Percentiles rank a stretch among this genome's conserved stretches.
Evolutionary conservation across 1,139 yeast genomes (phyloP).

Genomic region (Pneumocystis wakefieldiae): DNA sequence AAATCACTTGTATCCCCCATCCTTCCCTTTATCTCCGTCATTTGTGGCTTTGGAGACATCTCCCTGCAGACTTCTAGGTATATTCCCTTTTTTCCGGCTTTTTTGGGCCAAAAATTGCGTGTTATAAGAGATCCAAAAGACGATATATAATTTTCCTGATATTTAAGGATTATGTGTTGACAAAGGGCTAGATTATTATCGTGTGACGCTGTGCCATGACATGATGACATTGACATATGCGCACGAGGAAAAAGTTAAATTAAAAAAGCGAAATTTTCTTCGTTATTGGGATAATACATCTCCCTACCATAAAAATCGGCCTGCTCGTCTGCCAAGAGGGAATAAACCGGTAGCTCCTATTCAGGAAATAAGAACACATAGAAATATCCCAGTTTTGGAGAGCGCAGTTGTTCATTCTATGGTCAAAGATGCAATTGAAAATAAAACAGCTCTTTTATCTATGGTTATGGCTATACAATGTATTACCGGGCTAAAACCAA

Average conservation of each 20-base stretch:
- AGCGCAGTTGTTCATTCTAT: conserved; percentile 60
- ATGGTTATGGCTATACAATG: conserved; percentile 77
- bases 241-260: conserved; percentile 32
- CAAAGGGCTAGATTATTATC: conserved; percentile 64
- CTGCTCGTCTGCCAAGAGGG: conserved; percentile 31
- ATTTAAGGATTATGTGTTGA: not conserved
- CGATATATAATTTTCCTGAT: not conserved
- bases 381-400: conserved; percentile 57
- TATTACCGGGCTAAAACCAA: conserved; percentile 79
- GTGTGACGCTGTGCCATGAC: conserved; percentile 59
- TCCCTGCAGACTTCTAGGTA: not conserved
- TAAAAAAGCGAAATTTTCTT: conserved; percentile 49
- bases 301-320: conserved; percentile 80
- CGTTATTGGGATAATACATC: conserved; percentile 81
- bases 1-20: not conserved
- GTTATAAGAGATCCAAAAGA: not conserved
- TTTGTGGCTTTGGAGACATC: not conserved
- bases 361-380: conserved; percentile 46
- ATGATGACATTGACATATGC: conserved; percentile 59
- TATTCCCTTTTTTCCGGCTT: not conserved
- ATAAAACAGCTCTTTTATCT: conserved; percentile 59
- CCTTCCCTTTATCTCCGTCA: not conserved
- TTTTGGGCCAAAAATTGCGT: not conserved
- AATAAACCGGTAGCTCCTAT: conserved; percentile 53
- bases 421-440: conserved; percentile 58